Percentiles rank a stretch among this genome's conserved stretches.
These are phyloP conservation scores for Populus deltoides DNA, from an alignment of 345 rosid species.

Conservation along the genomic window DNA sequence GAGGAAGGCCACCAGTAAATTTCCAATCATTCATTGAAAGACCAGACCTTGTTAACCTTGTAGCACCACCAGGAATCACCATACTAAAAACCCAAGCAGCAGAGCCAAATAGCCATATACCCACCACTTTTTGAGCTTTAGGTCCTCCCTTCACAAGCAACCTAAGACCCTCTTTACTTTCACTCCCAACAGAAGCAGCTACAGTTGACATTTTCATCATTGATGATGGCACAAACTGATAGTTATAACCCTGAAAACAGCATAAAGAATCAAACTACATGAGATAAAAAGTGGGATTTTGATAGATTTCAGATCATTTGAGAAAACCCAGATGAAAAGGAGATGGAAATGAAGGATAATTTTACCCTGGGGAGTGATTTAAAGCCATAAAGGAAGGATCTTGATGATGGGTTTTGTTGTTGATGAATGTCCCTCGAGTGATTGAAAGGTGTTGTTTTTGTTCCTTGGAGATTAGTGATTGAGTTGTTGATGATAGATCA, in stretches of 20 bases:
- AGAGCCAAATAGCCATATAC: constrained; percentile 90
- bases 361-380: constrained; percentile 34
- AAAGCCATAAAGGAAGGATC: constrained; percentile 40
- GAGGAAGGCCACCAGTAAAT: constrained; percentile 79
- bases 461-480: constrained; percentile 28
- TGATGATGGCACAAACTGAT: constrained; percentile 16
- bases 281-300: neutral
- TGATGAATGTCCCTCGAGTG: constrained; percentile 15
- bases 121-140: constrained; percentile 80
- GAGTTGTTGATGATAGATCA: constrained; percentile 14
- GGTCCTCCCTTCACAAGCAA: constrained; percentile 74
- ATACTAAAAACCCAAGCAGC: constrained; percentile 94
- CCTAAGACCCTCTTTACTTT: constrained; percentile 66
- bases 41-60: constrained; percentile 85
- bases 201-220: constrained; percentile 51
- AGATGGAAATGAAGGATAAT: constrained; percentile 17
- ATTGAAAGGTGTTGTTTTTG: constrained; percentile 25
- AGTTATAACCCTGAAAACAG: constrained; percentile 46
- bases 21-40: constrained; percentile 99
- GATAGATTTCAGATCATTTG: neutral
- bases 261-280: neutral
- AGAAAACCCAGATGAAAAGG: neutral
- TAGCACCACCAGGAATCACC: constrained; percentile 86
- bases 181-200: constrained; percentile 39
- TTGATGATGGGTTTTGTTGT: constrained; percentile 20